Percentiles rank a stretch among this genome's conserved stretches.
phyloP scores from a whole-genome alignment of 2,329 filamentous ascomycete genomes.

The Xylariaceae sp. region DNA sequence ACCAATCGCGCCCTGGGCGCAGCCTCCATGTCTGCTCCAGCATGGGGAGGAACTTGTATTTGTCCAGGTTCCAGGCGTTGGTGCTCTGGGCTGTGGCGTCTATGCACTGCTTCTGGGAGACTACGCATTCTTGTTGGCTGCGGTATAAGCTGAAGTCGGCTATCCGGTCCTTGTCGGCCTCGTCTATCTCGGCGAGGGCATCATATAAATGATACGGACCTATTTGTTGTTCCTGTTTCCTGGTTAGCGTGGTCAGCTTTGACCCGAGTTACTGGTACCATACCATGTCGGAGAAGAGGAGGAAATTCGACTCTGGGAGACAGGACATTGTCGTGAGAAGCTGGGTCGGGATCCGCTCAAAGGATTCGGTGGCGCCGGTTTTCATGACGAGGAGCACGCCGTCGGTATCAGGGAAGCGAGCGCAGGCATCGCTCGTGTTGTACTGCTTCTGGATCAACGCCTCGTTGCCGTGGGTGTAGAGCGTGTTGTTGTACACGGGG shows the following conservation, averaged over 20 bases:
- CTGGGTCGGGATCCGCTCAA: slow-evolving; percentile 52
- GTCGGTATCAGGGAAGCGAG: slow-evolving; percentile 40
- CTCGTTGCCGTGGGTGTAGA: slow-evolving; percentile 37
- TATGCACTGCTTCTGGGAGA: slow-evolving; percentile 44
- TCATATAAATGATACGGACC: slow-evolving; percentile 42
- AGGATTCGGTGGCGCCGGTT: slow-evolving; percentile 54
- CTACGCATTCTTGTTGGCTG: slow-evolving; percentile 43
- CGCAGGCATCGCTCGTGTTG: slow-evolving; percentile 39
- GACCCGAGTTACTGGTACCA: neutral
- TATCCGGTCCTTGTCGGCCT: slow-evolving; percentile 38
- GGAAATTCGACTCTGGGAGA: slow-evolving; percentile 50
- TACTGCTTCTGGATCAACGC: slow-evolving; percentile 34
- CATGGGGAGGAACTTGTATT: slow-evolving; percentile 60
- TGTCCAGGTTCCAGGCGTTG: slow-evolving; percentile 52
- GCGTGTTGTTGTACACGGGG: slow-evolving; percentile 38
- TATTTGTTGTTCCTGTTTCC: slow-evolving; percentile 44
- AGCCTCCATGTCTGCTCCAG: slow-evolving; percentile 52
- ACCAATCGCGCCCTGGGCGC: slow-evolving; percentile 53
- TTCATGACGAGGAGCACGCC: slow-evolving; percentile 53
- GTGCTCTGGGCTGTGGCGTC: slow-evolving; percentile 32
- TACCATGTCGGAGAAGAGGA: slow-evolving; percentile 55
- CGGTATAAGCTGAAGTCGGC: slow-evolving; percentile 45
- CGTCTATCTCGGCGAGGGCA: slow-evolving; percentile 36
- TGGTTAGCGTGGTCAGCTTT: slow-evolving; percentile 5
- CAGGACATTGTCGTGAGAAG: slow-evolving; percentile 52